phyloP scores from a whole-genome alignment of 1,284 basidiomycete genomes.

The Retiboletus flavoniger region DNA sequence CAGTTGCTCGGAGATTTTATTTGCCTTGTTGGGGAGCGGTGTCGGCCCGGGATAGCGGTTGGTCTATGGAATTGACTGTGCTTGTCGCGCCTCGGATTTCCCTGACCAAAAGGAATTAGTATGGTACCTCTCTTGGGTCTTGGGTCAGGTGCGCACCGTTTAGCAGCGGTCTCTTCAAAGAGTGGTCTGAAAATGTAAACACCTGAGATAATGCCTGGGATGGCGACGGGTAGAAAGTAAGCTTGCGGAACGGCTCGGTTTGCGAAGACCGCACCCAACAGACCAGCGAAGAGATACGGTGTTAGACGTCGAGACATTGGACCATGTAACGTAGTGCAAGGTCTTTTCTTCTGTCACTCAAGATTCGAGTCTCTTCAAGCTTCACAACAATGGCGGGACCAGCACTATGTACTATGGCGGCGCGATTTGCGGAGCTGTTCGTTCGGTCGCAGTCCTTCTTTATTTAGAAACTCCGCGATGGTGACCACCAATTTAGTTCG shows the following conservation, averaged over 20 bases:
- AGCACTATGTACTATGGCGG: neutral
- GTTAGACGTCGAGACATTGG: conserved; percentile 30
- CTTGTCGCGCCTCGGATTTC: conserved; percentile 4
- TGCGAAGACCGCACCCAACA: conserved; percentile 25
- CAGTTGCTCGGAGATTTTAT: conserved; percentile 6
- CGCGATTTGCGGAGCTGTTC: conserved; percentile 4
- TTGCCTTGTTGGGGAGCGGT: conserved; percentile 6
- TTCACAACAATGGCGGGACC: neutral
- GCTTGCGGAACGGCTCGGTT: neutral
- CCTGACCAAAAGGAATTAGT: conserved; percentile 16
- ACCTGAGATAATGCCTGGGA: conserved; percentile 57
- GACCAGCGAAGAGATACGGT: conserved; percentile 30
- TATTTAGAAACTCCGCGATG: conserved; percentile 37
- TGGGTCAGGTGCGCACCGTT: conserved; percentile 14
- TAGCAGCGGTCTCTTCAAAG: conserved; percentile 23
- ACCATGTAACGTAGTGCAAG: conserved; percentile 16
- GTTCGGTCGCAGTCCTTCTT: conserved; percentile 10
- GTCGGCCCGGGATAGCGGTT: conserved; percentile 1
- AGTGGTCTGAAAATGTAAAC: conserved; percentile 59
- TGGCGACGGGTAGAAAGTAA: conserved; percentile 4
- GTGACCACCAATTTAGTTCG: neutral
- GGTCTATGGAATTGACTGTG: conserved; percentile 2
- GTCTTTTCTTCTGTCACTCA: conserved; percentile 27
- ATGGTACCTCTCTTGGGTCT: neutral
- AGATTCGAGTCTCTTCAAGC: neutral